phyloP scores from a whole-genome alignment of 2,329 filamentous ascomycete species.

The Ophioceras dolichostomum region DNA sequence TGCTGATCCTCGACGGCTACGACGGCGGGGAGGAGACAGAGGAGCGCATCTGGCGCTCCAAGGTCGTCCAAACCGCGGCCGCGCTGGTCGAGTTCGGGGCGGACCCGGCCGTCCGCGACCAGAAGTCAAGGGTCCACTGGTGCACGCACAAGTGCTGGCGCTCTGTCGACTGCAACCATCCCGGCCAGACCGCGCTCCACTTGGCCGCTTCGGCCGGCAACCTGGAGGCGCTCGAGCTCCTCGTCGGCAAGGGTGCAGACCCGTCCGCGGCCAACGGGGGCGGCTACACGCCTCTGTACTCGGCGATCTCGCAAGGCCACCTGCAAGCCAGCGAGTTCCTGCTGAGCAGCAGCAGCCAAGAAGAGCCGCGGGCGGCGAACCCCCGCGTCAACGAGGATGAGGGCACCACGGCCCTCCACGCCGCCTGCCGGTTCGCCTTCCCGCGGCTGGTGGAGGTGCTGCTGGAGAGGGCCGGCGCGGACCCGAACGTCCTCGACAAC shows the following conservation, averaged over 20 bases:
- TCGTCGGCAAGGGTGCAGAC: background rate
- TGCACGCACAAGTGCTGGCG: constrained; percentile 1
- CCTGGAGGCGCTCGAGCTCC: background rate
- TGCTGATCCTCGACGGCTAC: too few species aligned
- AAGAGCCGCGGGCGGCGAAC: background rate
- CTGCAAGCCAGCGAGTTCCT: background rate
- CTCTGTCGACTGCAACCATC: constrained; percentile 1
- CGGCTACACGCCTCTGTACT: constrained; percentile 2
- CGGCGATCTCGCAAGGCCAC: background rate
- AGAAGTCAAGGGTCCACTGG: too few species aligned
- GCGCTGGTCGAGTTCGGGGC: constrained; percentile 1
- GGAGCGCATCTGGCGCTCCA: background rate
- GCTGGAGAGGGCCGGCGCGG: background rate
- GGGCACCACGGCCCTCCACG: constrained; percentile 1
- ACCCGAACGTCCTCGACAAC: background rate
- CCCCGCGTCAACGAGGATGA: background rate
- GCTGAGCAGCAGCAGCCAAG: background rate
- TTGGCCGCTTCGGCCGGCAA: background rate
- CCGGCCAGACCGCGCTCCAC: constrained; percentile 1
- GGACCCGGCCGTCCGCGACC: background rate
- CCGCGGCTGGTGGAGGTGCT: background rate
- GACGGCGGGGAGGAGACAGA: background rate
- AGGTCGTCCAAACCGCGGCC: background rate
- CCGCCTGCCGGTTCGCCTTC: constrained; percentile 1
- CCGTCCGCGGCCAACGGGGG: background rate